Conservation (phyloP, 768 basidiomycete genomes). For the Lentinula sp. region DNA sequence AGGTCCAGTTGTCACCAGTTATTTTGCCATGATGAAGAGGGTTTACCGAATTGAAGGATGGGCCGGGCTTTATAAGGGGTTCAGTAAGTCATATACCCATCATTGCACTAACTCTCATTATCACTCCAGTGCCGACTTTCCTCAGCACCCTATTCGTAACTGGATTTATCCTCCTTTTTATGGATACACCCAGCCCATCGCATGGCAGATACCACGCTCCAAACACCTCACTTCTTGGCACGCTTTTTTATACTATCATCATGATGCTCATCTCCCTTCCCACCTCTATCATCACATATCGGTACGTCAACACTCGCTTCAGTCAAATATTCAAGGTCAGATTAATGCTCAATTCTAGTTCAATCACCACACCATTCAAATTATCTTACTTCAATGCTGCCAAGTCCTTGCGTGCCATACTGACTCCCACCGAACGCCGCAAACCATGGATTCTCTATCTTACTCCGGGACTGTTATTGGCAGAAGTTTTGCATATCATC, state of each 20-base stretch:
- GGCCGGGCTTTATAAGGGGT: constrained; percentile 75
- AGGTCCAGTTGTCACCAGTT: constrained; percentile 17
- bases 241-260: constrained; percentile 56
- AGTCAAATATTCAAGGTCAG: background rate
- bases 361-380: constrained; percentile 79
- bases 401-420: constrained; percentile 58
- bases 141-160: constrained; percentile 50
- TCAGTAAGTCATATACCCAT: constrained; percentile 34
- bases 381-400: constrained; percentile 56
- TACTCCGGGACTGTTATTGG: constrained; percentile 68
- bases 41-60: constrained; percentile 74
- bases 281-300: constrained; percentile 67
- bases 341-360: constrained; percentile 30
- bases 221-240: constrained; percentile 52
- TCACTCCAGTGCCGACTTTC: constrained; percentile 33
- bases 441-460: constrained; percentile 77
- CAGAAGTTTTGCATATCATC: constrained; percentile 42
- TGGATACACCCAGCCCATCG: constrained; percentile 52
- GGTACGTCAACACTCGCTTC: constrained; percentile 35
- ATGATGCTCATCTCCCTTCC: constrained; percentile 65
- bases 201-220: constrained; percentile 66
- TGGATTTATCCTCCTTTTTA: constrained; percentile 47
- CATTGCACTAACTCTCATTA: background rate
- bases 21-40: constrained; percentile 66
- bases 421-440: constrained; percentile 77